A percentile compares a stretch with the other conserved stretches of the same genome.
Evolutionary conservation across 2,329 filamentous ascomycete species (phyloP).

Genomic region (Trichophaea hybrida): DNA sequence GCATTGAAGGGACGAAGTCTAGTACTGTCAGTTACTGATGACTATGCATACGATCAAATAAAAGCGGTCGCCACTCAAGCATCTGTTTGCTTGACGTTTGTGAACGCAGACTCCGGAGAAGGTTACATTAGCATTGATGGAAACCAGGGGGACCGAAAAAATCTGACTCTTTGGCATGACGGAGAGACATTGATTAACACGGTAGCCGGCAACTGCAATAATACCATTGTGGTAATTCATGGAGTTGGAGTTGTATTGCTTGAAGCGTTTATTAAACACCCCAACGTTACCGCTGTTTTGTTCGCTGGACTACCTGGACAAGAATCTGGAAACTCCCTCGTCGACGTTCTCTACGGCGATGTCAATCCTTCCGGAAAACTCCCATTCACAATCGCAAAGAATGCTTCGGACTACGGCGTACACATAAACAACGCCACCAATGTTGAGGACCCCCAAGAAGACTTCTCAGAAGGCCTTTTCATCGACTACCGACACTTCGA

Average conservation of each 20-base stretch:
- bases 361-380: slow-evolving; percentile 63
- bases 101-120: slow-evolving; percentile 75
- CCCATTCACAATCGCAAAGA: slow-evolving; percentile 65
- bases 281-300: slow-evolving; percentile 70
- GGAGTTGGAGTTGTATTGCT: slow-evolving; percentile 67
- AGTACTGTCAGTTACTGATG: slow-evolving; percentile 48
- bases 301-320: slow-evolving; percentile 74
- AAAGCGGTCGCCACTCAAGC: slow-evolving; percentile 49
- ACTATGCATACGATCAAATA: slow-evolving; percentile 34
- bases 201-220: slow-evolving; percentile 62
- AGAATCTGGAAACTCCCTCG: slow-evolving; percentile 65
- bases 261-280: slow-evolving; percentile 56
- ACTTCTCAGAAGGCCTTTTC: slow-evolving; percentile 64
- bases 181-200: slow-evolving; percentile 71
- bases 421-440: slow-evolving; percentile 55
- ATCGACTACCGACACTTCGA: slow-evolving; percentile 74
- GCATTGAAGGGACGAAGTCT: slow-evolving; percentile 44
- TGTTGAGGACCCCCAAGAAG: slow-evolving; percentile 54
- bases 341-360: slow-evolving; percentile 69
- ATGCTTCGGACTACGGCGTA: slow-evolving; percentile 52
- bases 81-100: slow-evolving; percentile 65
- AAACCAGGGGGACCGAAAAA: slow-evolving; percentile 79
- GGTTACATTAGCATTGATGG: slow-evolving; percentile 70
- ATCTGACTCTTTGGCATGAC: slow-evolving; percentile 75
- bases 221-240: slow-evolving; percentile 87